These are phyloP conservation scores for Neostapfia colusana DNA, from an alignment of 176 grass and related monocot genomes.

Conservation along the genomic window DNA sequence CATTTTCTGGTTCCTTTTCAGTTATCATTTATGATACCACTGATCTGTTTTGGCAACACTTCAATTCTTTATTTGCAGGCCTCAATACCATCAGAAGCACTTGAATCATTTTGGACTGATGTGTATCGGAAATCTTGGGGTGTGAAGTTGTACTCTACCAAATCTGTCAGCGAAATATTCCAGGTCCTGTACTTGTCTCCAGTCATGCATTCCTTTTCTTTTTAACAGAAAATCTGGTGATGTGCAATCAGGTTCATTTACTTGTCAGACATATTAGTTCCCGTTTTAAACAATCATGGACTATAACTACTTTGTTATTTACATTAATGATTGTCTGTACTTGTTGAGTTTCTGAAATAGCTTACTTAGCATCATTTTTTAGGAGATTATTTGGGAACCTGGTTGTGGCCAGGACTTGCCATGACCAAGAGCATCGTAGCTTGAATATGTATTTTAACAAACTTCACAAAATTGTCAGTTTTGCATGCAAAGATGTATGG, in stretches of 20 bases:
- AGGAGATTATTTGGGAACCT: slow-evolving; percentile 11
- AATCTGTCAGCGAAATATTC: slow-evolving; percentile 64
- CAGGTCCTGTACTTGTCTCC: slow-evolving; percentile 53
- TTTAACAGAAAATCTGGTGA: slow-evolving; percentile 15
- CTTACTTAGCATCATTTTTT: not conserved
- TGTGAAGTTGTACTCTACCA: slow-evolving; percentile 65
- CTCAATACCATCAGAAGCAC: slow-evolving; percentile 74
- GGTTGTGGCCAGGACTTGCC: slow-evolving; percentile 18
- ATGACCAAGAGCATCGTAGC: slow-evolving; percentile 15
- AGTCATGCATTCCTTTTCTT: not conserved
- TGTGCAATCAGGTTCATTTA: not conserved
- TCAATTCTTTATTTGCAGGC: slow-evolving; percentile 55
- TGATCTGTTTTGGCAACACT: slow-evolving; percentile 32
- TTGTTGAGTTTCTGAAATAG: slow-evolving; percentile 29
- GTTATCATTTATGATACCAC: slow-evolving; percentile 21
- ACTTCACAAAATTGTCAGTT: not conserved
- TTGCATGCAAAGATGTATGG: slow-evolving; percentile 17
- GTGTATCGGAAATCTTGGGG: slow-evolving; percentile 89
- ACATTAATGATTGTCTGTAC: not conserved
- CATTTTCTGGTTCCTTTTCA: slow-evolving; percentile 19
- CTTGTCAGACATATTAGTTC: slow-evolving; percentile 10
- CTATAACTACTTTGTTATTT: not conserved
- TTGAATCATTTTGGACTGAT: slow-evolving; percentile 83
- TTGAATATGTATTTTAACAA: slow-evolving; percentile 5
- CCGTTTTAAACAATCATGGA: not conserved